phyloP scores from a whole-genome alignment of 306 rosid genomes.

The Lathyrus sativus region DNA sequence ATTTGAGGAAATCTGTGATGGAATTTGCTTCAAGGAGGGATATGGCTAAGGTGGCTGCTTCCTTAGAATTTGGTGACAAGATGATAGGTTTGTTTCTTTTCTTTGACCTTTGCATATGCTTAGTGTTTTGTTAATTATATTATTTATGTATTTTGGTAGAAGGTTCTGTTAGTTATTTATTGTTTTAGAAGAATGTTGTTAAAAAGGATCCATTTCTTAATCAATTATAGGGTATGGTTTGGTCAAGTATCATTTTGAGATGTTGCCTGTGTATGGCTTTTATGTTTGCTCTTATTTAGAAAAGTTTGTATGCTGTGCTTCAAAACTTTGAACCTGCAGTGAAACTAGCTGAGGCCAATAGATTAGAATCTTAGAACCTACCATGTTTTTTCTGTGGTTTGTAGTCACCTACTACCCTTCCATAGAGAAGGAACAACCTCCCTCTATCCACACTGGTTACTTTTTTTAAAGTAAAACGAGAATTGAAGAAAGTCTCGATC shows the following conservation, averaged over 20 bases:
- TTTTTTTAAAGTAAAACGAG: neutral
- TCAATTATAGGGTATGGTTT: neutral
- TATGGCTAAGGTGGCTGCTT: conserved; percentile 75
- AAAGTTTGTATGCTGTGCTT: neutral
- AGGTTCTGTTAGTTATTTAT: neutral
- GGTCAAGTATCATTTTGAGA: neutral
- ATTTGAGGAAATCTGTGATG: conserved; percentile 60
- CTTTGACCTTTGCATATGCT: neutral
- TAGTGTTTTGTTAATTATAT: neutral
- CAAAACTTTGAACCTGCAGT: neutral
- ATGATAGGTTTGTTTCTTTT: conserved; percentile 56
- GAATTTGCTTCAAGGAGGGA: conserved; percentile 72
- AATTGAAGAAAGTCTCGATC: neutral
- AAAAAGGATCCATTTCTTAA: neutral
- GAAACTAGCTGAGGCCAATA: neutral
- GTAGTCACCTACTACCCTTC: neutral
- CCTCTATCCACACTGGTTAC: neutral
- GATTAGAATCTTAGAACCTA: neutral
- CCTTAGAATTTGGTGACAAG: conserved; percentile 55
- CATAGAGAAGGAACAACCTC: conserved; percentile 5
- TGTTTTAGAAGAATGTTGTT: neutral
- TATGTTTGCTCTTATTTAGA: neutral
- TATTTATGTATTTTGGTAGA: neutral
- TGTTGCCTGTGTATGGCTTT: neutral
- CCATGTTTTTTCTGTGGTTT: neutral